Base-by-base conservation (phyloP, 208 protist genomes). In the Naegleria fowleri region DNA sequence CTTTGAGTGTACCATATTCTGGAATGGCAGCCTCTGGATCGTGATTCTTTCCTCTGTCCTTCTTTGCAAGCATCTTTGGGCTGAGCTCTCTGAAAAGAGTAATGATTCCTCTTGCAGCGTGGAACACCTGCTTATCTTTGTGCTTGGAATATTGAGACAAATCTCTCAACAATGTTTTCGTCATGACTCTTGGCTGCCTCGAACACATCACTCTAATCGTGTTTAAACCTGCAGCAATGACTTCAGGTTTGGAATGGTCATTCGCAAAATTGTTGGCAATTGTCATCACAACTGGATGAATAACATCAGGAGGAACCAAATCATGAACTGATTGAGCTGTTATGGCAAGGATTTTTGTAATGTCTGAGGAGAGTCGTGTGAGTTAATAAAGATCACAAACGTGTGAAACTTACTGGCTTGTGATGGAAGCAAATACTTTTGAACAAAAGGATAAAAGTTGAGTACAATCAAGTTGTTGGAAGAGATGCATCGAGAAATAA, bases 241-340 rank as follows among this genome's bases (percentile, higher is more conserved):
- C 94, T 90, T 99, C 98, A 29, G 96, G 93, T 29, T 95, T 94
- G 41, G 96, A 96, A 29, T 96, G 94, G 91, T 99, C 98, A 5
- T 94, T 96, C 0, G 99, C 97, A 93, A 99, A 99, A 92, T 99
- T 96, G 93, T 99, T 97, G 0, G 96, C 97, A 67, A 99, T 96
- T 29, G 97, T 93, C 90, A 93, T 95, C 84, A 99, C 92, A n/a
- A 99, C 92, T 55, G 96, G 96, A 92, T 98, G 94, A 51, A 97
- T 83, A 59, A 75, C 93, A 52, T 99, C 98, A 0, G 98, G 98
- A 15, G 98, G 97, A 11, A 99, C 94, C 86, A 98, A 94, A 22
- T 95, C 94, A 92, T 99, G 98, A 51, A 97, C 96, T 43, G 98
- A 97, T 96, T 98, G 98, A 7, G 97, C 95, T 29, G 95, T 95